Conservation (phyloP, 2,329 filamentous ascomycete species). For the Sporothrix inflata region DNA sequence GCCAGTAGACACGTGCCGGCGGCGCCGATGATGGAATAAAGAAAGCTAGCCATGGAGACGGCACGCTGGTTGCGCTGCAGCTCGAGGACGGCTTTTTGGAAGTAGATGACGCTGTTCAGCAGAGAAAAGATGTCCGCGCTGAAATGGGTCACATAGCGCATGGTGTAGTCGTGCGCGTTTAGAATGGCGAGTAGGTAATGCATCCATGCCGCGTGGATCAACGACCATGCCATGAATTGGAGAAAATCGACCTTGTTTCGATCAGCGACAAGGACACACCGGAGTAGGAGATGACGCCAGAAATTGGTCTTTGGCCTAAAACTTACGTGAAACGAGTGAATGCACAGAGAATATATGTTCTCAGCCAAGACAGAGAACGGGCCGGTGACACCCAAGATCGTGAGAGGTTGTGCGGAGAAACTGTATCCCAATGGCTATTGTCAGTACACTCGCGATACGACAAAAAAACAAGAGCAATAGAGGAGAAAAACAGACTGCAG, state of each 20-base stretch:
- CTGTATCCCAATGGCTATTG: neutral
- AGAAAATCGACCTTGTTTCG: slow-evolving; percentile 25
- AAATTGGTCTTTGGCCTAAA: neutral
- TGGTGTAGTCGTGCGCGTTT: slow-evolving; percentile 27
- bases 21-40: slow-evolving; percentile 27
- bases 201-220: slow-evolving; percentile 27
- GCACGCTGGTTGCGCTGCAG: slow-evolving; percentile 18
- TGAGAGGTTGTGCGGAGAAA: slow-evolving; percentile 20
- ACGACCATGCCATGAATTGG: slow-evolving; percentile 28
- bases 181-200: slow-evolving; percentile 25
- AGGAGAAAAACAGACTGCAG: neutral
- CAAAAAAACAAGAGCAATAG: neutral
- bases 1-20: slow-evolving; percentile 22
- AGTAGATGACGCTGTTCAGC: slow-evolving; percentile 27
- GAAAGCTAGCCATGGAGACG: slow-evolving; percentile 24
- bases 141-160: slow-evolving; percentile 27
- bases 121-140: slow-evolving; percentile 26
- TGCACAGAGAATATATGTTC: slow-evolving; percentile 23
- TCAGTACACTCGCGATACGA: neutral
- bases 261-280: neutral
- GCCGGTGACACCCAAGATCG: slow-evolving; percentile 17
- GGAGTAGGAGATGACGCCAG: neutral
- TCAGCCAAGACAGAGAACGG: slow-evolving; percentile 22
- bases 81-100: slow-evolving; percentile 27
- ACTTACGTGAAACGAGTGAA: slow-evolving; percentile 15